Conservation (phyloP, 352 stramenopile species). For the Phytophthora europaea region DNA sequence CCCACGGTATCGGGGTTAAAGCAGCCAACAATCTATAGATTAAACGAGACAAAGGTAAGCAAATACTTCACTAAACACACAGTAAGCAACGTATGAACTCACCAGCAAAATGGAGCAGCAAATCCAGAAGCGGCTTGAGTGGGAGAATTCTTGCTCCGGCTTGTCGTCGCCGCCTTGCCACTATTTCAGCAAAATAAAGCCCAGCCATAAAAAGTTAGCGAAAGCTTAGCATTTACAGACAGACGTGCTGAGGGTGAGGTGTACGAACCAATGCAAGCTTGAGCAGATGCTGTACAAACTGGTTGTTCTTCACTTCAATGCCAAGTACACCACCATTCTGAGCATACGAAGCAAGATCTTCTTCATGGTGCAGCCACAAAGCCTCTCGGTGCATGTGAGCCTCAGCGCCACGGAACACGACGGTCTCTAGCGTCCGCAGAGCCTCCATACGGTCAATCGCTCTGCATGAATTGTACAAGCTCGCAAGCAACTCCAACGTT, state of each 20-base stretch:
- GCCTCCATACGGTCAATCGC: constrained; percentile 78
- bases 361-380: constrained; percentile 66
- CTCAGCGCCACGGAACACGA: constrained; percentile 85
- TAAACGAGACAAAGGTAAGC: neutral
- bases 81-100: constrained; percentile 10
- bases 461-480: constrained; percentile 66
- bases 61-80: neutral
- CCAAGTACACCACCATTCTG: constrained; percentile 75
- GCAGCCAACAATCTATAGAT: constrained; percentile 53
- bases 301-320: constrained; percentile 63
- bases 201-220: constrained; percentile 2
- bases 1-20: constrained; percentile 87
- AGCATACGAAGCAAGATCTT: constrained; percentile 66
- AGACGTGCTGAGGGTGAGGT: neutral
- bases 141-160: constrained; percentile 79
- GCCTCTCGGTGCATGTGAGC: constrained; percentile 79
- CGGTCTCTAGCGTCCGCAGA: constrained; percentile 74
- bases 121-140: constrained; percentile 87
- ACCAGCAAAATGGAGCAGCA: constrained; percentile 88
- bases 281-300: constrained; percentile 71
- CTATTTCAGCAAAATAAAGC: constrained; percentile 32
- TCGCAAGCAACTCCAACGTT: constrained; percentile 65
- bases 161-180: constrained; percentile 62
- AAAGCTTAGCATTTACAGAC: neutral
- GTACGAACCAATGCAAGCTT: constrained; percentile 66